Base-by-base conservation (phyloP, 2,329 filamentous ascomycete species). In the Stemphylium vesicarium region DNA sequence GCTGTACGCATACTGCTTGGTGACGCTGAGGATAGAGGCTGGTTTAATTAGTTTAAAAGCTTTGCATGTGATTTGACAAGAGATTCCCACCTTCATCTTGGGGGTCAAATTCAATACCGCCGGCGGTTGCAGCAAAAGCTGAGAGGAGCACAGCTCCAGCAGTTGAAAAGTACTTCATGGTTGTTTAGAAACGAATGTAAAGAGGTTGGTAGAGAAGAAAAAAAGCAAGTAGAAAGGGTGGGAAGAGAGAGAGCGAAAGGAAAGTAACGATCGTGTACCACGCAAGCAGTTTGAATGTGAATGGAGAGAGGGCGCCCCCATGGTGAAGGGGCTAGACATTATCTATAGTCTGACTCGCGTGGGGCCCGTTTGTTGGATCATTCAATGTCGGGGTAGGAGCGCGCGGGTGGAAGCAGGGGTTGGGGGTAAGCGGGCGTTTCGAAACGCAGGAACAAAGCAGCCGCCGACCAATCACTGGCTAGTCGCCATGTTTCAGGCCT, bases 131-230 rank as follows among this genome's bases (percentile, higher is more conserved):
- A 32, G 65, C 65, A 57, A 66, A 48, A 37, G 70, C 58, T 43
- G 68, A 62, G 51, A 75, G 67, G 70, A 74, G 69, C 69, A 64
- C 72, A 63, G 72, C 72, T 73, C 72, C 70, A 32, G 63, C 15
- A 42, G 65, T 61, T 54, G 68, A 57, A 48, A 65, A 66, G 49
- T 69, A 68, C 61, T 63, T 71, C 72, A 75, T 75, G 53, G 15
- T 70, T 61, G 50, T 52, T 47, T 53, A 50, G 29, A 41, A 55
- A 50, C 40, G 51, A 59, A 60, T 50, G 40, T 16, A 32, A 53
- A 58, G 43, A 56, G 32, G 32, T 43, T 33, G 33, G 44, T 15
- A 53, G 43, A n/a, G 40, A 36, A 50, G 41, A 49, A 49, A 33
- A 33, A 39, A 38, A 53, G 44, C 7, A 50, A 52, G 22, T 37